Evolutionary conservation across 495 filamentous ascomycete species (phyloP).

Genomic region (Aspergillus asperescens): DNA sequence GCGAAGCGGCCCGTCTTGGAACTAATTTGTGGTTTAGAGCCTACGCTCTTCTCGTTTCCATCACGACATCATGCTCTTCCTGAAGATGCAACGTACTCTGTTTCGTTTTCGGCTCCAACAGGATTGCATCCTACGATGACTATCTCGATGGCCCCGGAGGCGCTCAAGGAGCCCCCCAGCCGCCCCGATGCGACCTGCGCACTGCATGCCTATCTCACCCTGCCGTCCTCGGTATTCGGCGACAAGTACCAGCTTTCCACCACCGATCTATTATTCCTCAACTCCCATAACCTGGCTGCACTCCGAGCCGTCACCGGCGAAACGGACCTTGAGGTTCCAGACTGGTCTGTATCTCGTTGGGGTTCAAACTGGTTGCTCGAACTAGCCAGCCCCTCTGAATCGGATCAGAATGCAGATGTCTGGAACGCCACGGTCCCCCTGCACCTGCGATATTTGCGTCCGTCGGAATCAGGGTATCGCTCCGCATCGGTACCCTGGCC

Average conservation of each 20-base stretch:
- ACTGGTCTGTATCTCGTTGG: slow-evolving; percentile 73
- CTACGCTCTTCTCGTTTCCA: slow-evolving; percentile 84
- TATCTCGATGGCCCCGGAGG: slow-evolving; percentile 41
- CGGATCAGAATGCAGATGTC: slow-evolving; percentile 19
- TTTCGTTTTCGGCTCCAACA: slow-evolving; percentile 59
- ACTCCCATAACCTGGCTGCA: slow-evolving; percentile 66
- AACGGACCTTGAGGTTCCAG: slow-evolving; percentile 89
- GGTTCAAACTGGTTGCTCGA: slow-evolving; percentile 76
- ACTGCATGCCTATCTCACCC: slow-evolving; percentile 76
- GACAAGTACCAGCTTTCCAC: slow-evolving; percentile 78
- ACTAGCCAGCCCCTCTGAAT: slow-evolving; percentile 47
- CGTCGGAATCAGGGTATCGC: slow-evolving; percentile 48
- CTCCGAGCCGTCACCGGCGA: slow-evolving; percentile 68
- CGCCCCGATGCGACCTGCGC: slow-evolving; percentile 51
- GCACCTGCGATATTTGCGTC: slow-evolving; percentile 78
- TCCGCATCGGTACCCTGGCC: slow-evolving; percentile 59
- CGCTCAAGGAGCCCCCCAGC: slow-evolving; percentile 30
- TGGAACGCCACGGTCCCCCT: slow-evolving; percentile 79
- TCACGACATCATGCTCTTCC: slow-evolving; percentile 68
- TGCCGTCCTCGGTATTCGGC: slow-evolving; percentile 77
- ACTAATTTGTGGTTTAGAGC: slow-evolving; percentile 38
- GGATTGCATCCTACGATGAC: slow-evolving; percentile 86
- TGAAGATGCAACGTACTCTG: slow-evolving; percentile 38
- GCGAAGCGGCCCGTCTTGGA: not conserved
- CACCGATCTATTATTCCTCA: slow-evolving; percentile 61